phyloP scores from a whole-genome alignment of 2,329 filamentous ascomycete species.

The Hypoxylon sp. region DNA sequence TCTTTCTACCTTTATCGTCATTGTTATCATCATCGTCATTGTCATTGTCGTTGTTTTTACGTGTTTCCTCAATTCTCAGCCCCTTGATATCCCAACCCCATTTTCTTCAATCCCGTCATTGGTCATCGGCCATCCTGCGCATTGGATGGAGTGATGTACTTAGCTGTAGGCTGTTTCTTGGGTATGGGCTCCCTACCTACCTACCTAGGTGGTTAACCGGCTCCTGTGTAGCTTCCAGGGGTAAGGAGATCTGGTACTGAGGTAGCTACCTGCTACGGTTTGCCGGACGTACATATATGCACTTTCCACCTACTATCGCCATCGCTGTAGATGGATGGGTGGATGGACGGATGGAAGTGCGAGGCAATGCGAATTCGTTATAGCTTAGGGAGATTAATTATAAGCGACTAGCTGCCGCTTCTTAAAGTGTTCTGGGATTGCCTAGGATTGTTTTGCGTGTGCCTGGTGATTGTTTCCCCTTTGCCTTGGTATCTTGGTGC shows the following conservation, averaged over 20 bases:
- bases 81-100: slow-evolving; percentile 17
- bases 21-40: slow-evolving; percentile 23
- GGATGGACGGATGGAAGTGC: neutral
- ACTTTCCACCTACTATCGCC: neutral
- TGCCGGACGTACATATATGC: neutral
- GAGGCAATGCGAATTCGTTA: neutral
- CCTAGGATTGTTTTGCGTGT: neutral
- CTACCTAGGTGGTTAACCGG: neutral
- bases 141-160: slow-evolving; percentile 18
- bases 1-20: slow-evolving; percentile 27
- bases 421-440: neutral
- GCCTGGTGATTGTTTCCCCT: neutral
- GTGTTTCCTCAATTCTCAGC: neutral
- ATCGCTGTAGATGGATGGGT: neutral
- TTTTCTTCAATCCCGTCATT: slow-evolving; percentile 9
- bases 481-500: neutral
- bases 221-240: neutral
- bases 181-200: slow-evolving; percentile 4
- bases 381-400: slow-evolving; percentile 20
- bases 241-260: too few relatives aligned
- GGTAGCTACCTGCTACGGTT: neutral
- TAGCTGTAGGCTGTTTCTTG: slow-evolving; percentile 7
- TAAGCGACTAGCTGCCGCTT: neutral
- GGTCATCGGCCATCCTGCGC: slow-evolving; percentile 1
- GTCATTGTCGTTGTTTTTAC: neutral